These are phyloP conservation scores for Umbelopsis sp. DNA, from an alignment of 192 early-diverging fungal species.

Conservation along the genomic window DNA sequence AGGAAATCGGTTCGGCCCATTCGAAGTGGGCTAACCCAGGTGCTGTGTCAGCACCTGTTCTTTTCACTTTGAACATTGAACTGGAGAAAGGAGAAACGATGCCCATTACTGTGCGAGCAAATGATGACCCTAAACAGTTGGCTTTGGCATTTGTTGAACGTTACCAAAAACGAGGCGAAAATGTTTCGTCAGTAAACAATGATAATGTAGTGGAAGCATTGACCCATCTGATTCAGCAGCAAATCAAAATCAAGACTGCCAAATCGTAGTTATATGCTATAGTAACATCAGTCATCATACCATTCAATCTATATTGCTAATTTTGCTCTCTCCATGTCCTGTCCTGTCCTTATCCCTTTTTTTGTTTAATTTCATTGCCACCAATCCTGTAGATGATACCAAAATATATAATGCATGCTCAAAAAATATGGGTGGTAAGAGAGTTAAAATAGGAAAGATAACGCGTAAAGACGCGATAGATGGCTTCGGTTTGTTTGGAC, in stretches of 20 bases:
- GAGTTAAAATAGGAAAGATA: too few relatives aligned
- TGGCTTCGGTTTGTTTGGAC: too few relatives aligned
- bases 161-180: neutral
- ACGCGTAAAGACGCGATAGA: too few relatives aligned
- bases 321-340: too few relatives aligned
- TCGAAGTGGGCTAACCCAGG: neutral
- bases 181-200: neutral
- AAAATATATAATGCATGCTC: too few relatives aligned
- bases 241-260: neutral
- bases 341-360: too few relatives aligned
- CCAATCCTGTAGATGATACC: too few relatives aligned
- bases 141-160: slow-evolving; percentile 18
- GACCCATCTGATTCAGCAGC: neutral
- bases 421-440: too few relatives aligned
- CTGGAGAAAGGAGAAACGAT: slow-evolving; percentile 11
- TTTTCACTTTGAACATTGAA: slow-evolving; percentile 28
- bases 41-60: neutral
- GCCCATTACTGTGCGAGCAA: slow-evolving; percentile 12
- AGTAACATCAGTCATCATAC: too few relatives aligned
- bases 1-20: neutral
- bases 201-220: neutral
- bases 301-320: too few relatives aligned
- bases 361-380: too few relatives aligned
- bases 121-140: slow-evolving; percentile 24
- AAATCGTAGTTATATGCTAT: neutral